Base-by-base conservation (phyloP, 2,329 filamentous ascomycete genomes). In the Venturia pyrina region DNA sequence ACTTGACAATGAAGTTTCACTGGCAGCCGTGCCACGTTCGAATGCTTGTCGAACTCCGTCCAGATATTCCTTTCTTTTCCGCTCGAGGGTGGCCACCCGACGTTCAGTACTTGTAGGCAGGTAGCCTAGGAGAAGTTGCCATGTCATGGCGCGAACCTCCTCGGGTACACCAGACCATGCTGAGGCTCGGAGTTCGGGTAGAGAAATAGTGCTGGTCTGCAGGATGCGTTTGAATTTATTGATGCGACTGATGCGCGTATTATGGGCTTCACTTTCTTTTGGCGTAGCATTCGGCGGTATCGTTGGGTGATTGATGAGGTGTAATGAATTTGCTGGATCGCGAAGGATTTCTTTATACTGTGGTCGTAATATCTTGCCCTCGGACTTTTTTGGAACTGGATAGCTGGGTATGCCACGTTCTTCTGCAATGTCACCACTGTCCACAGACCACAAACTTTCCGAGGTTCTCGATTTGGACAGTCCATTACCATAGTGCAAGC, bases 181-280 rank as follows among this genome's bases (percentile, higher is more conserved):
- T 41, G 92, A 82, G 66, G 91, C 83, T 68, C 95, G 86, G 32
- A 99, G 82, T 64, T 98, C 93, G 21, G 89, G 81, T 2, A 98
- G 78, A 1, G 91, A 88, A 71, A 99, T 95, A 0, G 90, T 92
- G 50, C 91, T 96, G 28, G 93, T 87, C 78, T 99, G 95, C 7
- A 99, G 82, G 64, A 99, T 90, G 71, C 89, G 89, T 77, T 99
- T 99, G 80, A 99, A 99, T 75, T 98, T 98, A 79, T 99, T 97
- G 75, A 99, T 99, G 68, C 95, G 88, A 7, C 90, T 89, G 71
- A 96, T 95, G 67, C 91, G 87, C 57, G 93, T 89, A 66, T 90
- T 93, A 73, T 96, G 88, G 15, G 88, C 89, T 73, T 98, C 93
- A 21, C 88, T 81, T 73, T 97, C 91, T 75, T 96, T 98, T 1